Evolutionary conservation across 1,284 basidiomycete genomes (phyloP), one percentile per base, ranked within the genome.

Genomic region (Apiotrichum montevideense): DNA sequence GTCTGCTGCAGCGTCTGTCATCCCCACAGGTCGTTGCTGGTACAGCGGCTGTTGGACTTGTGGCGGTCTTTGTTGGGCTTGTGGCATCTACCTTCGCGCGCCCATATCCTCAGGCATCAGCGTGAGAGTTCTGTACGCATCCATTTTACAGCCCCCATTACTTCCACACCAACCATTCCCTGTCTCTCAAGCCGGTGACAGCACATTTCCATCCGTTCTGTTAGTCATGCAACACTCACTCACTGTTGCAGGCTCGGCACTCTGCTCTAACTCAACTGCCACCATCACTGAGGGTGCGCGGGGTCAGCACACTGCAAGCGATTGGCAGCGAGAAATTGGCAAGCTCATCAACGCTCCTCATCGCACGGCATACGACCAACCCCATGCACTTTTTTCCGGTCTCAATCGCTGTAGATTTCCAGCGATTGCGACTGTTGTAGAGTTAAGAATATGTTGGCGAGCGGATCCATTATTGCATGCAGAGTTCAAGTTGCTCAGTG

Each of bases 1-100:
- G 21, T 4, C 41, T 51, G 7, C 37, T 53, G 4, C 46, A 50
- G 40, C 55, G 60, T 37, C 13, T 62, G 21, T 35, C 52, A 10
- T 46, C 52, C 2, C 60, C 67, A 6, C 55, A 65, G 40, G 49
- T 72, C 32, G 37, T 75, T 5, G 72, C 66, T 6, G 61, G 61
- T 11, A 66, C 66, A 10, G 64, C 67, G 1, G 60, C 73, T 6
- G 60, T 70, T 1, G 73, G 65, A 6, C 64, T 75, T 10, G 66
- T 66, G 13, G 74, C 72, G 4, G 70, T 74, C n/a, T 68, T 76
- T 34, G 66, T 67, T 46, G 74, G 72, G 15, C 63, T 77, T 55
- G 71, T 77, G 21, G 68, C 63, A 59, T 67, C 65, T 33, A 72
- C 70, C 6, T 68, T 73, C 46, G n/a, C 45, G 43, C 51, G 51